Base-by-base conservation (phyloP, 2,329 filamentous ascomycete genomes). In the Drechslerella dactyloides region DNA sequence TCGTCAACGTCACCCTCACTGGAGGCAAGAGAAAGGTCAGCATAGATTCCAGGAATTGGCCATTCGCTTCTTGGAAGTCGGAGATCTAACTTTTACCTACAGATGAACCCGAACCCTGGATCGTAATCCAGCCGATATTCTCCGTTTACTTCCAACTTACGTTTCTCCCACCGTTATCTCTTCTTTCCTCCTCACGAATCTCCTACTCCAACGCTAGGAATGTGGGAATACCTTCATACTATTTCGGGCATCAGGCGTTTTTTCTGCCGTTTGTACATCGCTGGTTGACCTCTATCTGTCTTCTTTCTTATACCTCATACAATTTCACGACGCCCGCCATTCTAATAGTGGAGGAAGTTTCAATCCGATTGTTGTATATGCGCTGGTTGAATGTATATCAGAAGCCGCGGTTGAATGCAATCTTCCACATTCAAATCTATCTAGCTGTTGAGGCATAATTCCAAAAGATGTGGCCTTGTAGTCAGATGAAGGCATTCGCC, bases 21-120 rank as follows among this genome's bases (percentile, higher is more conserved):
- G 93, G 92, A 83, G 93, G 93, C 85, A 97, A 97, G 93, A 87
- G 93, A 84, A 97, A 97, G 91, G 91, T 94, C 83, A 80, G 84
- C 76, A 73, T 51, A 77, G 11, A 55, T 42, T n/a, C 24, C 4
- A n/a, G 7, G 52, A 24, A 15, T 4, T 11, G 35, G 23, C 27
- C 44, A 21, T 46, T 27, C 17, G 33, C 24, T 56, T 44, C 1
- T 5, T 15, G 3, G 21, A 74, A 51, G 68, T 61, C 11, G 7
- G 17, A 48, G 19, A 19, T 60, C 50, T 40, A 57, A 74, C 50
- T 50, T 44, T 74, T 72, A 55, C 63, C 17, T 66, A 66, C 76
- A 90, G 90, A 93, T 93, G 90, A 93, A 93, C 87, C 89, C 90
- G 82, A 91, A 91, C 86, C 89, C 90, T 79, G 87, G 86, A 68